A percentile compares a stretch with the other conserved stretches of the same genome.
Evolutionary conservation across 2,329 filamentous ascomycete species (phyloP).

Genomic region (Stagonosporopsis cucurbitacearum): DNA sequence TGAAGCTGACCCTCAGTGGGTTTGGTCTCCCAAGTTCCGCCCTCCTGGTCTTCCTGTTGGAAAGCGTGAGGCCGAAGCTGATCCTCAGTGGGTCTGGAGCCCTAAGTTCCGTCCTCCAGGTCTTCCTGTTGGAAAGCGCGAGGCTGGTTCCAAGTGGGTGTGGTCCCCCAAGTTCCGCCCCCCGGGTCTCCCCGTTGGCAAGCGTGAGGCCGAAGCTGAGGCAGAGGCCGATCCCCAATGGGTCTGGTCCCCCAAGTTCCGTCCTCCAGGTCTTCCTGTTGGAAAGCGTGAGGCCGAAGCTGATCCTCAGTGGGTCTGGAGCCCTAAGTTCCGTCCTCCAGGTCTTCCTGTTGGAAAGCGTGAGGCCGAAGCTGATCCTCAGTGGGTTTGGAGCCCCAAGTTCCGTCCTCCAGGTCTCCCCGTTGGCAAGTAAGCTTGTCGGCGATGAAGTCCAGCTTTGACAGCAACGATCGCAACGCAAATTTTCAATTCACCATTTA

Average conservation of each 20-base stretch:
- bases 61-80: conserved; percentile 20
- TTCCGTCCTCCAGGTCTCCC: conserved; percentile 23
- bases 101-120: conserved; percentile 22
- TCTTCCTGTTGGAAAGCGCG: conserved; percentile 6
- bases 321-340: conserved; percentile 16
- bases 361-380: too few relatives aligned
- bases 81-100: background rate
- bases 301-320: conserved; percentile 1
- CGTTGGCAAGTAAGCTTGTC: conserved; percentile 25
- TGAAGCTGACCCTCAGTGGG: conserved; percentile 17
- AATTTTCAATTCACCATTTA: conserved; percentile 6
- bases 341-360: conserved; percentile 17
- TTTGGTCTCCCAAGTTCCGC: background rate
- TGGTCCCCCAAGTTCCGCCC: conserved; percentile 8
- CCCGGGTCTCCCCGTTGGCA: conserved; percentile 9
- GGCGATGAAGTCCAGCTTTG: background rate
- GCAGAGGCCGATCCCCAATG: conserved; percentile 4
- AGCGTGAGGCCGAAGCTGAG: conserved; percentile 22
- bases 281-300: too few relatives aligned
- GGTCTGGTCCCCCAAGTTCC: conserved; percentile 1
- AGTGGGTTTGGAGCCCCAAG: conserved; percentile 1
- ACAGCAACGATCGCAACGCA: conserved; percentile 3
- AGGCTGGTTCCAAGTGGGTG: conserved; percentile 15
- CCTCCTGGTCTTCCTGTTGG: conserved; percentile 12
- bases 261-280: conserved; percentile 24